Evolutionary conservation across 1,284 basidiomycete genomes (phyloP).

Genomic region (Pterulicium gracile): DNA sequence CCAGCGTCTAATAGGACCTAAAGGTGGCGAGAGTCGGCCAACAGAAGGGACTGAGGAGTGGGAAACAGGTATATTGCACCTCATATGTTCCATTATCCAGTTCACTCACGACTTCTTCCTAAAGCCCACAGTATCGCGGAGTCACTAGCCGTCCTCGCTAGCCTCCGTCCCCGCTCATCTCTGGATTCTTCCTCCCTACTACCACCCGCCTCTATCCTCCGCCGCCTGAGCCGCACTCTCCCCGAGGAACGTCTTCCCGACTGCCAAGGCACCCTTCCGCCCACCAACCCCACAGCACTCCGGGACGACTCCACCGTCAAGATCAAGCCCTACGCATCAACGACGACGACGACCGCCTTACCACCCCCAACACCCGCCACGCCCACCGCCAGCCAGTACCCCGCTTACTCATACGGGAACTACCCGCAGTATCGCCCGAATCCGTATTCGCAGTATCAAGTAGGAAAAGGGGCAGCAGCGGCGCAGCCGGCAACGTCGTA

Average conservation of each 20-base stretch:
- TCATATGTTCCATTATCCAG: conserved; percentile 8
- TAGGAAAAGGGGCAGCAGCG: background rate
- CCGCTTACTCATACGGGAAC: conserved; percentile 17
- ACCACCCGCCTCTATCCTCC: conserved; percentile 50
- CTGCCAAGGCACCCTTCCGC: conserved; percentile 67
- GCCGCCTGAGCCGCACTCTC: conserved; percentile 56
- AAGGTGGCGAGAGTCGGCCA: conserved; percentile 33
- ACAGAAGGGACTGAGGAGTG: conserved; percentile 66
- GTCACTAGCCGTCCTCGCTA: conserved; percentile 55
- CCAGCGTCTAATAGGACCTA: conserved; percentile 33
- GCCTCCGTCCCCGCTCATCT: conserved; percentile 55
- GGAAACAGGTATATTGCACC: conserved; percentile 51
- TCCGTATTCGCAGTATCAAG: conserved; percentile 18
- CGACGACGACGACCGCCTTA: conserved; percentile 17
- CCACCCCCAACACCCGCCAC: conserved; percentile 15
- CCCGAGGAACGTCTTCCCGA: conserved; percentile 46
- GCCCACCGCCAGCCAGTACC: conserved; percentile 15
- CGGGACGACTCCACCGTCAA: conserved; percentile 68
- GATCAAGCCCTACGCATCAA: conserved; percentile 31
- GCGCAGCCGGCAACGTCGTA: background rate
- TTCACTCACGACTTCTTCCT: conserved; percentile 10
- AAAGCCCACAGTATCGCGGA: conserved; percentile 66
- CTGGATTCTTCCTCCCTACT: conserved; percentile 33
- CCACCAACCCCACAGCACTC: conserved; percentile 43
- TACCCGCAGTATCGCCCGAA: conserved; percentile 19